These are phyloP conservation scores for Leucaena leucocephala DNA, from an alignment of 306 rosid genomes.

Conservation along the genomic window DNA sequence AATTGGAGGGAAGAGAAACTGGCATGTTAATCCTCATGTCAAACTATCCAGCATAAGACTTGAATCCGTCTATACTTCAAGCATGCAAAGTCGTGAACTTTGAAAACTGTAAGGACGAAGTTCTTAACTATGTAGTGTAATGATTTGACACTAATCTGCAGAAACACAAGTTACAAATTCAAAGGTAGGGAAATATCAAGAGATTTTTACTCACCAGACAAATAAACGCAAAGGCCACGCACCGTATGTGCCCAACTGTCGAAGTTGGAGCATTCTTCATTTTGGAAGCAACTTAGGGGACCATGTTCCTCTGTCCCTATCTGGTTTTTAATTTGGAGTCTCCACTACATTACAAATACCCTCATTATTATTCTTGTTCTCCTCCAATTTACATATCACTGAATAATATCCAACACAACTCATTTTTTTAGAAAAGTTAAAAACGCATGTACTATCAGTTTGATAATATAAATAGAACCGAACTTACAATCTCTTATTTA, in stretches of 20 bases:
- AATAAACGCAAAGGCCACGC: background rate
- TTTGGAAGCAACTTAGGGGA: conserved; percentile 51
- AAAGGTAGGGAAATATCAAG: background rate
- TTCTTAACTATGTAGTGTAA: background rate
- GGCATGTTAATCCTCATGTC: background rate
- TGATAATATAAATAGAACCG: too few relatives aligned
- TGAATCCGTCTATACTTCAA: background rate
- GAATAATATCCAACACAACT: background rate
- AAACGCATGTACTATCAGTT: too few relatives aligned
- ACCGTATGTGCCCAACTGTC: background rate
- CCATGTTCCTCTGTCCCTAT: conserved; percentile 26
- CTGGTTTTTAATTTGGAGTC: background rate
- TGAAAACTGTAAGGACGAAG: too few relatives aligned
- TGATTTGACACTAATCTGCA: background rate
- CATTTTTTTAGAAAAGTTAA: background rate
- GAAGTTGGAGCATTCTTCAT: conserved; percentile 31
- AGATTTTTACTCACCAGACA: background rate
- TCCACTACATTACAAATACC: background rate
- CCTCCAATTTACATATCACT: background rate
- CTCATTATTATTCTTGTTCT: background rate
- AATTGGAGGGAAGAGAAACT: too few relatives aligned
- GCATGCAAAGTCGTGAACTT: background rate
- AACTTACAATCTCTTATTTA: too few relatives aligned
- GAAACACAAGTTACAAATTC: background rate
- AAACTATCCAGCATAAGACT: background rate